phyloP scores from a whole-genome alignment of 2,329 filamentous ascomycete genomes.

The Amphichorda felina region DNA sequence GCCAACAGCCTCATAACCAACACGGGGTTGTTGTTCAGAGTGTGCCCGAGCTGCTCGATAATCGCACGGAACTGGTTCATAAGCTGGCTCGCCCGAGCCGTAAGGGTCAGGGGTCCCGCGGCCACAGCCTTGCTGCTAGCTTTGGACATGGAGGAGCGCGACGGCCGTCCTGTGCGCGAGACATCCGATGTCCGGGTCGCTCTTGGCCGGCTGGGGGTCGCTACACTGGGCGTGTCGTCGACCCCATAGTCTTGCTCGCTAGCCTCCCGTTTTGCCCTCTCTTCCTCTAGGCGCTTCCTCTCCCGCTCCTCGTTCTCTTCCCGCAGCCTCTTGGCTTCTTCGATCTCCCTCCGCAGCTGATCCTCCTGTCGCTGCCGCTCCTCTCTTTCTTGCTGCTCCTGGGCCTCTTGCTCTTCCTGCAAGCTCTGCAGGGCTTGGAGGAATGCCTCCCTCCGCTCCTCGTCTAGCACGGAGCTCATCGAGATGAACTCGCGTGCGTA shows the following conservation, averaged over 20 bases:
- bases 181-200: constrained; percentile 16
- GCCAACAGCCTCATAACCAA: constrained; percentile 53
- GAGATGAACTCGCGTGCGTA: constrained; percentile 87
- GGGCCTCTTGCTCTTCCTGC: constrained; percentile 69
- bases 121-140: constrained; percentile 16
- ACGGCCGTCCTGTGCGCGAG: constrained; percentile 15
- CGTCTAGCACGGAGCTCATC: constrained; percentile 77
- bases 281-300: constrained; percentile 38
- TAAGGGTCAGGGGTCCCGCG: constrained; percentile 20
- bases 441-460: constrained; percentile 83
- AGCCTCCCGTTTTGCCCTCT: constrained; percentile 33
- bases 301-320: constrained; percentile 49
- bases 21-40: constrained; percentile 44
- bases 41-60: constrained; percentile 36
- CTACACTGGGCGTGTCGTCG: constrained; percentile 32
- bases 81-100: constrained; percentile 37
- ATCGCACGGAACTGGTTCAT: constrained; percentile 38
- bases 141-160: constrained; percentile 11
- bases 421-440: constrained; percentile 74
- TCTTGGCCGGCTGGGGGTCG: constrained; percentile 20
- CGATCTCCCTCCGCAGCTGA: constrained; percentile 40
- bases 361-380: constrained; percentile 45
- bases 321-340: constrained; percentile 41
- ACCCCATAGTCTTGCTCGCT: constrained; percentile 61
- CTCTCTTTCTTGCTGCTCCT: constrained; percentile 53